Conservation (phyloP, 352 stramenopile genomes). For the Sclerospora graminicola region DNA sequence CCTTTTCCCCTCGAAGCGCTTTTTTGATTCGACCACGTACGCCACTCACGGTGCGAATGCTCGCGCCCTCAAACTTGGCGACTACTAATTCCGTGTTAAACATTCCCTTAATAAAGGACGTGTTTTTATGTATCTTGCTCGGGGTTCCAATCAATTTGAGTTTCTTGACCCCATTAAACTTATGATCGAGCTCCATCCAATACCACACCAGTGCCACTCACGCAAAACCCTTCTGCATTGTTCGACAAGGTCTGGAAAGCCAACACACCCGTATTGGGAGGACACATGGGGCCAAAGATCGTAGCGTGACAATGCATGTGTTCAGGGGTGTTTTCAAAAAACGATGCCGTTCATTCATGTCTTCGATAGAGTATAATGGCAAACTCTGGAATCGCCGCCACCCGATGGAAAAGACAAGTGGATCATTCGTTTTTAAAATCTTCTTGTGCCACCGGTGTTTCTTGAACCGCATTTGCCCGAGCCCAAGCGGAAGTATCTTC, state of each 20-base stretch:
- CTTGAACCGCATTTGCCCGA: conserved; percentile 97
- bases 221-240: conserved; percentile 91
- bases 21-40: too few relatives aligned
- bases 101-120: conserved; percentile 97
- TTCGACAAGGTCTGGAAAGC: conserved; percentile 94
- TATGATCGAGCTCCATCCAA: conserved; percentile 97
- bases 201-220: conserved; percentile 95
- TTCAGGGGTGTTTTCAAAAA: conserved; percentile 98
- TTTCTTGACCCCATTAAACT: conserved; percentile 99
- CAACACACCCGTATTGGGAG: conserved; percentile 96
- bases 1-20: too few relatives aligned
- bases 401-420: conserved; percentile 96
- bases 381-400: conserved; percentile 99
- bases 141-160: conserved; percentile 98
- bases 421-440: conserved; percentile 98
- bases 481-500: conserved; percentile 91
- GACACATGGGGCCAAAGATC: conserved; percentile 93
- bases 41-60: too few relatives aligned
- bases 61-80: conserved; percentile 95
- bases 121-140: conserved; percentile 98
- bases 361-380: conserved; percentile 96
- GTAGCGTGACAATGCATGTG: conserved; percentile 99
- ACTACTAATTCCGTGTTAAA: conserved; percentile 95
- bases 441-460: conserved; percentile 98
- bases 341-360: conserved; percentile 93